phyloP scores from a whole-genome alignment of 2,329 filamentous ascomycete species.

The Teratosphaeria viscida region DNA sequence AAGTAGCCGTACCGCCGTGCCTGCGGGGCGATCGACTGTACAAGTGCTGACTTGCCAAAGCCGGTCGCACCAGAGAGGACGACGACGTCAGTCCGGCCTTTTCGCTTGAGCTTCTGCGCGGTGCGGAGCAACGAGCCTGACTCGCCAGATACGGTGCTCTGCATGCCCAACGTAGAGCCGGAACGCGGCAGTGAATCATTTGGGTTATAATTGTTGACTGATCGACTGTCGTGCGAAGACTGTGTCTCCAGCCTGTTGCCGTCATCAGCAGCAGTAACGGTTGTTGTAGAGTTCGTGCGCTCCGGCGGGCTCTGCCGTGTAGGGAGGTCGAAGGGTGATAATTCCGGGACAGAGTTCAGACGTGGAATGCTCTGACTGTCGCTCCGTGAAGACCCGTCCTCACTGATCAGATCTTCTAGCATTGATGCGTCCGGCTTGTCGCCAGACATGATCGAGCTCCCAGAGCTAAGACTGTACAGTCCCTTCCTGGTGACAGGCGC shows the following conservation, averaged over 20 bases:
- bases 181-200: conserved; percentile 12
- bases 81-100: conserved; percentile 50
- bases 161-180: not conserved
- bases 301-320: not conserved
- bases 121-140: conserved; percentile 26
- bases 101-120: conserved; percentile 39
- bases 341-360: conserved; percentile 25
- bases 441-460: conserved; percentile 22
- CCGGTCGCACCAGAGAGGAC: conserved; percentile 47
- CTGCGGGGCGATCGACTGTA: conserved; percentile 47
- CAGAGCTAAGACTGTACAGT: conserved; percentile 41
- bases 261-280: conserved; percentile 2
- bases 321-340: conserved; percentile 13
- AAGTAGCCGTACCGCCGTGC: conserved; percentile 52
- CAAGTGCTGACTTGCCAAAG: conserved; percentile 50
- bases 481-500: conserved; percentile 28
- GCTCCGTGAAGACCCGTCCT: conserved; percentile 16
- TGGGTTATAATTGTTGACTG: conserved; percentile 11
- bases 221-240: conserved; percentile 9
- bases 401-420: conserved; percentile 31
- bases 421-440: conserved; percentile 19
- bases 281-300: not conserved
- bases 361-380: conserved; percentile 38
- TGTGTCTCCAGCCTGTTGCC: conserved; percentile 8
- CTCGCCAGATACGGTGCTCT: conserved; percentile 10